phyloP scores from a whole-genome alignment of 78 protist genomes.

The Dictyostelium brefeldianum region DNA sequence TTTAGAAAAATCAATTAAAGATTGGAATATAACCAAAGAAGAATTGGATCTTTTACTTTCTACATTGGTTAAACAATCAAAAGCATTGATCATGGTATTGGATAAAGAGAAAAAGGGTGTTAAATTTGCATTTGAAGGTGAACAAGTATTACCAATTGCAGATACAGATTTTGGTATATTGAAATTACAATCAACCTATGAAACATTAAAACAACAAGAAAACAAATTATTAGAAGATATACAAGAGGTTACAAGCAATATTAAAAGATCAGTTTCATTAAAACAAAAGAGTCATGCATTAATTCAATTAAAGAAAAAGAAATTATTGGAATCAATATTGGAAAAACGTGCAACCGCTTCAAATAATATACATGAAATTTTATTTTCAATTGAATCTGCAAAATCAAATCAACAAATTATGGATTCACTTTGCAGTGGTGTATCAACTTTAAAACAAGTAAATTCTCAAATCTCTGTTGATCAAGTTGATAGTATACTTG shows the following conservation, averaged over 20 bases:
- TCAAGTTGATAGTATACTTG: constrained; percentile 46
- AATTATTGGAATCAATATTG: constrained; percentile 4
- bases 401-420: constrained; percentile 66
- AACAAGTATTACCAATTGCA: not conserved
- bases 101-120: constrained; percentile 21
- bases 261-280: not conserved
- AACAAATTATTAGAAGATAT: constrained; percentile 15
- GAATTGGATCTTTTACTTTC: constrained; percentile 18
- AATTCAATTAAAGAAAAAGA: constrained; percentile 43
- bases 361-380: constrained; percentile 38
- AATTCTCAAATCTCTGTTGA: constrained; percentile 52
- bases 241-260: not conserved
- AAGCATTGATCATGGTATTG: constrained; percentile 15
- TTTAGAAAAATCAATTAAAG: constrained; percentile 30
- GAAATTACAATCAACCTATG: constrained; percentile 28
- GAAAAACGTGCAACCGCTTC: constrained; percentile 24
- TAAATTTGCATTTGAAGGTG: constrained; percentile 46
- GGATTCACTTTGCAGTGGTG: constrained; percentile 43
- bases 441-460: constrained; percentile 29
- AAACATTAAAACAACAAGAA: constrained; percentile 30
- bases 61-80: not conserved
- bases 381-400: constrained; percentile 34
- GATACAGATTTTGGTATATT: constrained; percentile 51
- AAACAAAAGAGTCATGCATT: constrained; percentile 49
- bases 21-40: constrained; percentile 47